A percentile compares a stretch with the other conserved stretches of the same genome.
Conservation (phyloP, 169 alveolate species). For the Neospora caninum region DNA sequence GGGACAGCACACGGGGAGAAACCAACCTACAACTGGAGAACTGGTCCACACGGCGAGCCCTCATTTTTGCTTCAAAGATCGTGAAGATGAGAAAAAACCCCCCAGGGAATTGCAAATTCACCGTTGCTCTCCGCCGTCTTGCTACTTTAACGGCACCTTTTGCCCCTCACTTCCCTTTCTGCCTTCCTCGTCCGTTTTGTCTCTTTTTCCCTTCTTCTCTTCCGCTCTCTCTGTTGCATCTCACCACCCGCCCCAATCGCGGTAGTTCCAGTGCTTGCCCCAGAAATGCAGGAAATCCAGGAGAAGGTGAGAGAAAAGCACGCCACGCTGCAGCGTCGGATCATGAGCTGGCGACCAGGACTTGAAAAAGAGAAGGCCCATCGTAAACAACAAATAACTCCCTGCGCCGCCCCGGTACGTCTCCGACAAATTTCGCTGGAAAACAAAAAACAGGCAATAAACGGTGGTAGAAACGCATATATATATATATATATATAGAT, state of each 20-base stretch:
- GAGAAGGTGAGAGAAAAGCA: constrained; percentile 34
- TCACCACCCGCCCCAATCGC: constrained; percentile 49
- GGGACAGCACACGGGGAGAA: too few species aligned
- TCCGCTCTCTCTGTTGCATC: neutral
- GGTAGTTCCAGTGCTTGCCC: constrained; percentile 21
- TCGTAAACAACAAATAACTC: constrained; percentile 69
- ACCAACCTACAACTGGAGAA: too few species aligned
- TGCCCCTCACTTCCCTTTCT: too few species aligned
- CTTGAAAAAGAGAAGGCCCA: constrained; percentile 40
- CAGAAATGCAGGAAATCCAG: constrained; percentile 32
- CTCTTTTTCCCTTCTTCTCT: neutral
- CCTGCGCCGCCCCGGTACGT: constrained; percentile 77
- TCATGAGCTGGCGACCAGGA: neutral
- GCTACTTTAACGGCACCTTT: too few species aligned
- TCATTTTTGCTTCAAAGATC: too few species aligned
- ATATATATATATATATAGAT: neutral
- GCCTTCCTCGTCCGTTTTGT: neutral
- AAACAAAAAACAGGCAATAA: too few species aligned
- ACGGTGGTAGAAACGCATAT: neutral
- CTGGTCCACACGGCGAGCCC: too few species aligned
- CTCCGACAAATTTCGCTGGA: constrained; percentile 70
- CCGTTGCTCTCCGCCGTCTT: too few species aligned
- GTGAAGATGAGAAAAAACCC: too few species aligned
- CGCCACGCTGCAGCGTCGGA: neutral
- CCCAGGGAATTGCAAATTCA: too few species aligned